These are phyloP conservation scores for Neurospora cerealis DNA, from an alignment of 495 filamentous ascomycete genomes.

Conservation along the genomic window DNA sequence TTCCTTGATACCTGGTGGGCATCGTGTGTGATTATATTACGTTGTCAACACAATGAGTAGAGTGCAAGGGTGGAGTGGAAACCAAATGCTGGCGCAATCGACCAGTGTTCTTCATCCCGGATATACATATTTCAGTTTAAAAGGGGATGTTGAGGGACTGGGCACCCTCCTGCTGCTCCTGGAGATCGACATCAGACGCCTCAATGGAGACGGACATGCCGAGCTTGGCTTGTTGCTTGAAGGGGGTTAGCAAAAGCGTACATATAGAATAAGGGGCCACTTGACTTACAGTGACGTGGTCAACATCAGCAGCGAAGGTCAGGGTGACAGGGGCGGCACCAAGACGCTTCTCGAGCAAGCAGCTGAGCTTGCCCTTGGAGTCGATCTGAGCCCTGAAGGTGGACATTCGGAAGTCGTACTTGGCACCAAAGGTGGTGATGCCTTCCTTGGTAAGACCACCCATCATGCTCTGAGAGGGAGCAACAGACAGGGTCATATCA, in stretches of 20 bases:
- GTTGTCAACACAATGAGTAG: conserved; percentile 9
- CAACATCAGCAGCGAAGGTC: conserved; percentile 94
- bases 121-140: conserved; percentile 23
- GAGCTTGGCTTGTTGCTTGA: conserved; percentile 86
- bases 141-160: conserved; percentile 47
- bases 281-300: conserved; percentile 79
- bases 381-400: conserved; percentile 94
- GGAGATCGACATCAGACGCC: conserved; percentile 76
- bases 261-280: neutral
- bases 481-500: conserved; percentile 81
- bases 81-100: neutral
- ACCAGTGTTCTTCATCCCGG: neutral
- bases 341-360: conserved; percentile 89
- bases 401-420: conserved; percentile 94
- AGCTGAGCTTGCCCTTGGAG: conserved; percentile 84
- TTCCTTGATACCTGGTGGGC: conserved; percentile 1
- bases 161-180: conserved; percentile 73
- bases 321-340: conserved; percentile 71
- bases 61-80: conserved; percentile 9
- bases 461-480: conserved; percentile 59
- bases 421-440: conserved; percentile 81
- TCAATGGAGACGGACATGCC: conserved; percentile 93
- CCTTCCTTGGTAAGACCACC: conserved; percentile 70
- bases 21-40: conserved; percentile 17
- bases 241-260: conserved; percentile 11